Evolutionary conservation across 192 early-diverging fungal species (phyloP).

Genomic region (Coemansia sp.): DNA sequence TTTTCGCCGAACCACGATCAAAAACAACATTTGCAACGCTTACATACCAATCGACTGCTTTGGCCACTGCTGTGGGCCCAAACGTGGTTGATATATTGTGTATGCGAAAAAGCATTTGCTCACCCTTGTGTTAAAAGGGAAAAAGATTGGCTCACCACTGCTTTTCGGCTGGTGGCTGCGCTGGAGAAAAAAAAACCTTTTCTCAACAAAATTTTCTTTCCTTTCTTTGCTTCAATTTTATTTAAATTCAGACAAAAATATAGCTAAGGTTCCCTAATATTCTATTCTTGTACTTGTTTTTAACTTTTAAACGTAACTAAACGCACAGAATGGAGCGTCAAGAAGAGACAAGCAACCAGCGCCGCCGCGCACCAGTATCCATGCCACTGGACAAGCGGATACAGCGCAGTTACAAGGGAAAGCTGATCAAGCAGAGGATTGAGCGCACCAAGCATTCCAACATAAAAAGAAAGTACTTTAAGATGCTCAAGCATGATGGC

Average conservation of each 20-base stretch:
- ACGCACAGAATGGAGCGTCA: constrained; percentile 3
- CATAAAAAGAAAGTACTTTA: constrained; percentile 47
- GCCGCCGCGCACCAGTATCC: constrained; percentile 26
- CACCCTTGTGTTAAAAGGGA: too few relatives aligned
- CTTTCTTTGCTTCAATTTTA: constrained; percentile 2
- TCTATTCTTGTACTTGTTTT: neutral
- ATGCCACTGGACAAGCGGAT: constrained; percentile 31
- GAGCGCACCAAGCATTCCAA: constrained; percentile 46
- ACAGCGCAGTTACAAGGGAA: constrained; percentile 38
- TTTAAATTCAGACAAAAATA: too few relatives aligned
- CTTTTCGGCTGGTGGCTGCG: too few relatives aligned
- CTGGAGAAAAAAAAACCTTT: neutral
- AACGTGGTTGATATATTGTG: too few relatives aligned
- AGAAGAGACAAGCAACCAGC: constrained; percentile 3
- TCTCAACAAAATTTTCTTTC: neutral
- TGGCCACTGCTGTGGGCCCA: too few relatives aligned
- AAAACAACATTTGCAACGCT: too few relatives aligned
- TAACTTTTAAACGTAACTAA: neutral
- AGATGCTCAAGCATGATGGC: constrained; percentile 31
- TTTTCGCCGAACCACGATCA: too few relatives aligned
- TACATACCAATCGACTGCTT: too few relatives aligned
- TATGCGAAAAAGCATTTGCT: too few relatives aligned
- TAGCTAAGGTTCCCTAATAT: too few relatives aligned
- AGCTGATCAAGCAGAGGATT: constrained; percentile 44
- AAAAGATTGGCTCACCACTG: too few relatives aligned